phyloP scores from a whole-genome alignment of 768 basidiomycete genomes.

The Tylopilus subfusipes region DNA sequence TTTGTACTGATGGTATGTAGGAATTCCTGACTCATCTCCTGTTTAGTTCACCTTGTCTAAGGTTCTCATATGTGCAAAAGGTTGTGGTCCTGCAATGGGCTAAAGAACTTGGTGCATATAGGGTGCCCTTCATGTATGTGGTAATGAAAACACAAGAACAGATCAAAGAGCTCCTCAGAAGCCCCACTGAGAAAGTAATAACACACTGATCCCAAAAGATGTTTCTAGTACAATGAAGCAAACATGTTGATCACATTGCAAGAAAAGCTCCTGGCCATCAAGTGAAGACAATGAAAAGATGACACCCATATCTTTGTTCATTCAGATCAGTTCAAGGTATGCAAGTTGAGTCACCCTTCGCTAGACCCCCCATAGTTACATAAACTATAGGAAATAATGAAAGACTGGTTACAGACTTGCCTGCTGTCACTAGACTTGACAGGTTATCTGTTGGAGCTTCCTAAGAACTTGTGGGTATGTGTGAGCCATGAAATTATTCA shows the following conservation, averaged over 20 bases:
- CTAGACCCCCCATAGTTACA: no score
- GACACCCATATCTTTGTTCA: no score
- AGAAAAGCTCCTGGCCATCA: no score
- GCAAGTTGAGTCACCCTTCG: background rate
- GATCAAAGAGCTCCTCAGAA: no score
- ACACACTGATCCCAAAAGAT: no score
- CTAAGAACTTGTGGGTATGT: background rate
- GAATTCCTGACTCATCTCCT: conserved; percentile 29
- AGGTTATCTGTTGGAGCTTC: background rate
- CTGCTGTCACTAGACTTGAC: background rate
- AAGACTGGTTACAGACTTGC: background rate
- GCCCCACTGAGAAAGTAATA: no score
- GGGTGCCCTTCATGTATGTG: conserved; percentile 30
- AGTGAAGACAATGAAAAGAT: no score
- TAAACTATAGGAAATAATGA: background rate
- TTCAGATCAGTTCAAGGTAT: background rate
- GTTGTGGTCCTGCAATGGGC: conserved; percentile 29
- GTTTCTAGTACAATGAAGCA: no score
- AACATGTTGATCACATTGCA: no score
- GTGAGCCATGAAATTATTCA: background rate
- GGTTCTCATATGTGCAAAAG: conserved; percentile 32
- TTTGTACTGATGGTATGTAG: conserved; percentile 23
- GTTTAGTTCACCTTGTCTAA: conserved; percentile 30
- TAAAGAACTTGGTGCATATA: conserved; percentile 24
- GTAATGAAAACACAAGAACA: no score